Evolutionary conservation across 352 stramenopile genomes (phyloP), one percentile per base, ranked within the genome.

Genomic region (Globisporangium apiculatum): DNA sequence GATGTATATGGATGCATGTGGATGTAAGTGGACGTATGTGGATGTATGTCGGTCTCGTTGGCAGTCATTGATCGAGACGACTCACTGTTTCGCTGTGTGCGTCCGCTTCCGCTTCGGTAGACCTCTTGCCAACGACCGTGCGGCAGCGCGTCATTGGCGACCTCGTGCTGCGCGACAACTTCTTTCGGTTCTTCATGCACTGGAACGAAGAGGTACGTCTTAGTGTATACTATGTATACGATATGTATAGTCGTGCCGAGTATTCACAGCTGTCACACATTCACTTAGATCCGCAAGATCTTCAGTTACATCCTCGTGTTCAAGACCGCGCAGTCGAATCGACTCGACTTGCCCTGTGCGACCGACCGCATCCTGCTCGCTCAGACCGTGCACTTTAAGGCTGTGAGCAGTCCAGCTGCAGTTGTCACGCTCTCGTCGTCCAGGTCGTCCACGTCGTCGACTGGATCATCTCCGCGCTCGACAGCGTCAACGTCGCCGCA

Each of bases 301-400:
- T 94, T 89, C 61, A 71, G 72, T 62, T 91, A 94, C 58, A 78
- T 92, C 59, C 73, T 94, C 47, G 84, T 91, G 35, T 92, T 91
- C 60, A 92, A 92, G 67, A 79, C 84, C 5, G 84, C 85, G 51
- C 64, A 69, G 40, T 89, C 80, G 9, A 91, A 84, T 42, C 84
- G 84, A 7, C 68, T 94, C 10, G 82, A 92, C 31, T 56, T 94
- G 3, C 84, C 84, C 31, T 85, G 73, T 31, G 68, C 79, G 17
- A 83, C 78, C 2, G 84, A 94, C 55, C 80, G 81, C 14, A 80
- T 94, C 56, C 57, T 94, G 50, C 71, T 94, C 35, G 79, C 76
- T 1, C 67, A 76, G n/a, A 90, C 73, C 24, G 75, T 80, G 37
- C 91, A 84, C 57, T 92, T 92, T 62, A 68, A 87, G 40, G 54